Evolutionary conservation across 2,329 filamentous ascomycete genomes (phyloP), one percentile per base, ranked within the genome.

Genomic region (Penicillium sp.): DNA sequence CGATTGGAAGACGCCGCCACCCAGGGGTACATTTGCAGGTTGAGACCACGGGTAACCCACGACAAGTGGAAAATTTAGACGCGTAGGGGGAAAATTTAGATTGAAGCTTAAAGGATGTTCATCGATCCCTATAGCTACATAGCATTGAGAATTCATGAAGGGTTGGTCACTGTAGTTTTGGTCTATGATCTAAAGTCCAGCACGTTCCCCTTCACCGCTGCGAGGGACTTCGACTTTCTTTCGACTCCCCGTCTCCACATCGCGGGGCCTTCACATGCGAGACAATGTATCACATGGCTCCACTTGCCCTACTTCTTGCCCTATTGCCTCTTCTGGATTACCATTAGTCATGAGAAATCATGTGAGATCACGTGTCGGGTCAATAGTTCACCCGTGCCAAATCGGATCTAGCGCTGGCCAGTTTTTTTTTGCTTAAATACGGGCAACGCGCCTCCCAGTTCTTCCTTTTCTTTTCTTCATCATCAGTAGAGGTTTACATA

Each of bases 401-500:
- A 63, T 65, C 23, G 9, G 53, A 46, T 26, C 65, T 68, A 70
- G 64, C 60, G 62, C 44, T 12, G 3, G 44, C 41, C 42, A 16
- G 29, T 26, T 13, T 41, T 24, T 31, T 36, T 28, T 6, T n/a
- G 38, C 57, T 68, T 65, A 73, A 71, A 74, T 64, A 47, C 38
- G 38, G 24, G 36, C 47, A 38, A 13, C 24, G 5, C 31, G 24
- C 38, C 47, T 41, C 51, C 54, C 47, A 43, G 57, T 65, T 62
- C n/a, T 68, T 62, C 67, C 72, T 70, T 70, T 61, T 65, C 71
- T 70, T 65, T 70, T 71, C 67, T 67, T 62, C 67, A 77, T 76
- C 74, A 78, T 77, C 75, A 78, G 75, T 78, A 78, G 75, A 70
- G 74, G 75, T 77, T 76, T 78, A 76, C 74, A 72, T 73, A 74